Percentiles rank a stretch among this genome's conserved stretches.
phyloP scores from a whole-genome alignment of 2,329 filamentous ascomycete genomes.

The Magnaporthiopsis incrustans region DNA sequence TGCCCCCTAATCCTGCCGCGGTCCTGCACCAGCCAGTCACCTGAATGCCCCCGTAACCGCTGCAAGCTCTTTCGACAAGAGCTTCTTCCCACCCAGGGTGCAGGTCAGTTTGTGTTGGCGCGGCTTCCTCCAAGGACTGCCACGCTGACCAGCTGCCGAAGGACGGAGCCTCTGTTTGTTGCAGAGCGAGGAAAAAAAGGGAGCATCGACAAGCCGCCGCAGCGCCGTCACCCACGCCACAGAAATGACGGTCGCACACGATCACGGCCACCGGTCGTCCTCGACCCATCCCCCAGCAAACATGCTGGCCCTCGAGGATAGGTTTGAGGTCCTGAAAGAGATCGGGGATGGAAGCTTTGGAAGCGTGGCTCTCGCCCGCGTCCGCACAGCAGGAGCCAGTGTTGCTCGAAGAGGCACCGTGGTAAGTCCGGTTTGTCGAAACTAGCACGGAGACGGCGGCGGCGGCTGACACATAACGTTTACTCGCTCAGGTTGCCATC shows the following conservation, averaged over 20 bases:
- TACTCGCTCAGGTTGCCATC: conserved; percentile 69
- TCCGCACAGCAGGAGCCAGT: conserved; percentile 80
- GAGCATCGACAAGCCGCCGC: neutral
- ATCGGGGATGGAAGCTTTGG: conserved; percentile 99
- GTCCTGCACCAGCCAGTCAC: neutral
- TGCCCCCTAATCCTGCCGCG: neutral
- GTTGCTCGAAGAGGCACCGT: conserved; percentile 85
- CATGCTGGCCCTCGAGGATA: conserved; percentile 69
- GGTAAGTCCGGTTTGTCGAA: conserved; percentile 47
- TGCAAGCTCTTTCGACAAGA: conserved; percentile 10
- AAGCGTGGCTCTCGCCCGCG: conserved; percentile 85
- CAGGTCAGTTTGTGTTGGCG: conserved; percentile 3
- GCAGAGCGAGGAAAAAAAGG: neutral
- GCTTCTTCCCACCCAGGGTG: neutral
- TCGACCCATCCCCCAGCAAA: conserved; percentile 37
- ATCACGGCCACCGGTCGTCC: conserved; percentile 60
- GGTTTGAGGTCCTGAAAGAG: conserved; percentile 95
- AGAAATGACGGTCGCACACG: conserved; percentile 68
- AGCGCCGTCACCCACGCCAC: conserved; percentile 19
- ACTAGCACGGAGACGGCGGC: neutral
- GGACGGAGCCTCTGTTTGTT: conserved; percentile 7
- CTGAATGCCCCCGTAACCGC: conserved; percentile 9
- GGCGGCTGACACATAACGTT: neutral
- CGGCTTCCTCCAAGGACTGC: neutral
- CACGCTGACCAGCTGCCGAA: conserved; percentile 3